Percentiles rank a stretch among this genome's conserved stretches.
phyloP scores from a whole-genome alignment of 2,329 filamentous ascomycete species.

The Ophiocordyceps robertsii region DNA sequence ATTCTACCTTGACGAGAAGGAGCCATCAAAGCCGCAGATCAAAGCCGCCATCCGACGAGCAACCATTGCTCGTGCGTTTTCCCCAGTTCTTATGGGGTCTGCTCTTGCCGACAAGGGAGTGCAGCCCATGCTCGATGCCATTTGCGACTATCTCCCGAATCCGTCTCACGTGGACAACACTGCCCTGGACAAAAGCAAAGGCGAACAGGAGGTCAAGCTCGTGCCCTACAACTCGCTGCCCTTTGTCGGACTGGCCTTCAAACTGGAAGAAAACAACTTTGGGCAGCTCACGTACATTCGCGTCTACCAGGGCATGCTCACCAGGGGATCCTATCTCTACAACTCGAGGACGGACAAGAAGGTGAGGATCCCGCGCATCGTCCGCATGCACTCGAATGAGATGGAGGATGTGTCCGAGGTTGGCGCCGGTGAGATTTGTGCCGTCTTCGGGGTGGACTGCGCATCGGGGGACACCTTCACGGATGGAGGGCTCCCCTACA shows the following conservation, averaged over 20 bases:
- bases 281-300: constrained; percentile 97
- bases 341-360: constrained; percentile 93
- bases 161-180: constrained; percentile 80
- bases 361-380: constrained; percentile 91
- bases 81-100: constrained; percentile 91
- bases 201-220: constrained; percentile 71
- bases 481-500: constrained; percentile 81
- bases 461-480: constrained; percentile 97
- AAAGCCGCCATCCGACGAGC: constrained; percentile 84
- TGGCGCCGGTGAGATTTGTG: constrained; percentile 93
- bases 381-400: constrained; percentile 98
- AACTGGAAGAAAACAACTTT: constrained; percentile 97
- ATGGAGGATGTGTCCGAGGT: constrained; percentile 95
- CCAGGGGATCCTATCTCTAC: constrained; percentile 80
- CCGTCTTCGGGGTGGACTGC: constrained; percentile 95
- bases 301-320: constrained; percentile 87
- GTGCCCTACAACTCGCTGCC: constrained; percentile 88
- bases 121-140: constrained; percentile 92
- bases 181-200: constrained; percentile 70
- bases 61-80: constrained; percentile 82
- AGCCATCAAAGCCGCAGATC: constrained; percentile 69
- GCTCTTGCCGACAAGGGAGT: constrained; percentile 89
- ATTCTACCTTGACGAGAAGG: constrained; percentile 77
- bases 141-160: constrained; percentile 92
- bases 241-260: constrained; percentile 93